A percentile compares a stretch with the other conserved stretches of the same genome.
Conservation (phyloP, 1,139 yeast species). For the Tardiomyces depauwii region DNA sequence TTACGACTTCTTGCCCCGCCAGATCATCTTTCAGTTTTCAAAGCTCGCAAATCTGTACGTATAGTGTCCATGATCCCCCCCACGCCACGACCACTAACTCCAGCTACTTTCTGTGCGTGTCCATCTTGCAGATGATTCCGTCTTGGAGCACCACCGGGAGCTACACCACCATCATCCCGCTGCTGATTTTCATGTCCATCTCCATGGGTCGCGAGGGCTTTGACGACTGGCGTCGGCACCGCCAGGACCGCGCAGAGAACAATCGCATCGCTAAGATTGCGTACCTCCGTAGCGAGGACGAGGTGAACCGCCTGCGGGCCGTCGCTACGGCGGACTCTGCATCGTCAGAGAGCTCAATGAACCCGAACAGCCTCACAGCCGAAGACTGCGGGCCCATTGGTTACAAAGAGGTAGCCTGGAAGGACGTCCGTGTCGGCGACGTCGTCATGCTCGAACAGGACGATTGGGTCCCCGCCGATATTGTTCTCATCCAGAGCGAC, state of each 20-base stretch:
- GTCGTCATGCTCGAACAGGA: constrained; percentile 59
- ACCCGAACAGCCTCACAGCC: constrained; percentile 1
- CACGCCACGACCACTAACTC: neutral
- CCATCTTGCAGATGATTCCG: constrained; percentile 91
- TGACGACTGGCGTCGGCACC: constrained; percentile 85
- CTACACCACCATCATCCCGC: constrained; percentile 87
- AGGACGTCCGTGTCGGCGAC: constrained; percentile 74
- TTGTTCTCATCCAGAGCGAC: constrained; percentile 56
- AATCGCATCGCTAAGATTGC: constrained; percentile 41
- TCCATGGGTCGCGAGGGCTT: constrained; percentile 89
- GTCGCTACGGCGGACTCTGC: neutral
- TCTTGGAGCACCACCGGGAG: constrained; percentile 97
- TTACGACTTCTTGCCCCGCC: constrained; percentile 78
- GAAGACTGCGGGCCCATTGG: constrained; percentile 16
- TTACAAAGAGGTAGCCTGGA: constrained; percentile 46
- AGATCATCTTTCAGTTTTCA: constrained; percentile 80
- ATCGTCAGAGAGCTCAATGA: neutral
- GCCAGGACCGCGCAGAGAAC: constrained; percentile 78
- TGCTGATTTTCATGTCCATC: constrained; percentile 75
- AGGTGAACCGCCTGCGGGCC: neutral
- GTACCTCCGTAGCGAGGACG: constrained; percentile 2
- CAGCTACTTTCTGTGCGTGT: constrained; percentile 61
- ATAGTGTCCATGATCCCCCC: constrained; percentile 4
- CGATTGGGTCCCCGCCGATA: constrained; percentile 92
- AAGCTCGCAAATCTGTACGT: constrained; percentile 68